Base-by-base conservation (phyloP, 495 filamentous ascomycete species). In the Clohesyomyces aquaticus region DNA sequence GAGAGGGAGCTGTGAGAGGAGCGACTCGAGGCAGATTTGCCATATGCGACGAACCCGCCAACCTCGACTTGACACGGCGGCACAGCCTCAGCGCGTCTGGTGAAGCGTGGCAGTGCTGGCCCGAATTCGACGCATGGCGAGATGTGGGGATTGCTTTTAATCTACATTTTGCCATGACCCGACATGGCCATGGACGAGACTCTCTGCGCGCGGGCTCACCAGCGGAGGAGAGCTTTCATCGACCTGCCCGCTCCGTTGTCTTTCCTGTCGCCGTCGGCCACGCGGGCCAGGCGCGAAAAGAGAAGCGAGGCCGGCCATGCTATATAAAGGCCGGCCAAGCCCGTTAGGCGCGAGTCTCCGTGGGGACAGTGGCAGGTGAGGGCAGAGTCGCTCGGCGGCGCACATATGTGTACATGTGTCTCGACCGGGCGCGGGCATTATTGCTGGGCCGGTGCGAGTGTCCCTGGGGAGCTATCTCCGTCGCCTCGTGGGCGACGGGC, bases 11-110 rank as follows among this genome's bases (percentile, higher is more conserved):
- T 29, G 64, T 14, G 46, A n/a, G n/a, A n/a, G n/a, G 27, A 48
- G 53, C 59, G 35, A 67, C 66, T 68, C 66, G 66, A 68, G 66
- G 66, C 66, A 68, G 66, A 68, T 48, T 21, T 67, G 59, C 65
- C 56, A 61, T 45, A 41, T 55, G 45, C 56, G 27, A 23, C 27
- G 3, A 21, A 26, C 42, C 6, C n/a, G n/a, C n/a, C n/a, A n/a
- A n/a, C n/a, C n/a, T n/a, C n/a, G 56, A 43, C 12, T 50, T 27
- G 22, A 27, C 42, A 27, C 22, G 42, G 29, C 47, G 21, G 46
- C 57, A 61, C 56, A 66, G 63, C 63, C 63, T 60, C 63, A 66
- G 61, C 51, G 25, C 54, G 35, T 38, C 23, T 23, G 29, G 12
- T 23, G 28, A 27, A 21, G 43, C 46, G 62, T 65, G 62, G 62